These are phyloP conservation scores for Rhizoclosmatium sp. DNA, from an alignment of 192 early-diverging fungal species.

Conservation along the genomic window DNA sequence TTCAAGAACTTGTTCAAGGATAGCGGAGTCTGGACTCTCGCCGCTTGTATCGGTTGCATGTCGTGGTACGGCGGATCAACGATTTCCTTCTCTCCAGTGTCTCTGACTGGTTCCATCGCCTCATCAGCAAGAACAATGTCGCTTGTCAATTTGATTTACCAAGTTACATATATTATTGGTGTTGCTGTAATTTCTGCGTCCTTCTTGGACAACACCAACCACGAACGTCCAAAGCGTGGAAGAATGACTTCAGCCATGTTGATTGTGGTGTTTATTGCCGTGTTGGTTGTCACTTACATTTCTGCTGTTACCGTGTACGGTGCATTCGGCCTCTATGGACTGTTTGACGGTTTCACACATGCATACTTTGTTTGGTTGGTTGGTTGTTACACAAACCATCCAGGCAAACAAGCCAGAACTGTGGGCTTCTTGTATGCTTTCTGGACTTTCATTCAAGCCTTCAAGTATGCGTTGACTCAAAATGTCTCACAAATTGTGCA, in stretches of 20 bases:
- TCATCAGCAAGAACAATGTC: neutral
- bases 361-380: slow-evolving; percentile 19
- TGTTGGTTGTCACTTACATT: slow-evolving; percentile 15
- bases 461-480: neutral
- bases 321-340: neutral
- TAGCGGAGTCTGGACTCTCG: neutral
- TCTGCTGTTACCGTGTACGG: slow-evolving; percentile 6
- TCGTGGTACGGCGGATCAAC: slow-evolving; percentile 20
- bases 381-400: neutral
- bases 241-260: slow-evolving; percentile 25
- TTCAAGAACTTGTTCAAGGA: neutral
- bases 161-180: slow-evolving; percentile 9
- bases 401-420: slow-evolving; percentile 7
- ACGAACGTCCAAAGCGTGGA: slow-evolving; percentile 5
- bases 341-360: slow-evolving; percentile 27
- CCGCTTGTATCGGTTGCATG: slow-evolving; percentile 1
- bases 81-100: neutral
- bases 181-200: neutral
- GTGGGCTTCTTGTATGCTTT: slow-evolving; percentile 9
- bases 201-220: slow-evolving; percentile 17
- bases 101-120: neutral
- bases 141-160: slow-evolving; percentile 17
- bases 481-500: neutral
- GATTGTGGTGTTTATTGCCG: neutral
- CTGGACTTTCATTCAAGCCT: neutral